Evolutionary conservation across 768 basidiomycete genomes (phyloP).

Genomic region (Coprinopsis cinerea): DNA sequence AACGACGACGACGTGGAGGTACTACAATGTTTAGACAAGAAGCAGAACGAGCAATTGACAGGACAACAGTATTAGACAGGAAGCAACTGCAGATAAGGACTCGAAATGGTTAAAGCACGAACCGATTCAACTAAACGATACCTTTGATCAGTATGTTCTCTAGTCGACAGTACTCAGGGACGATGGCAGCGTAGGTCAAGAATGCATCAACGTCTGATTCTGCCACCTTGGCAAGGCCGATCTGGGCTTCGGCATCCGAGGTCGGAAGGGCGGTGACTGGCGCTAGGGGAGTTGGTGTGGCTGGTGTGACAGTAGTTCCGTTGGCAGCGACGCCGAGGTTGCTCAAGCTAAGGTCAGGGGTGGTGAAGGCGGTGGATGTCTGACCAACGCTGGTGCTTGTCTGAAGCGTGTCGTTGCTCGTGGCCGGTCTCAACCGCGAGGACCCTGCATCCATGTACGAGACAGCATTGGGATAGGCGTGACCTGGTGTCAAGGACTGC

Average conservation of each 20-base stretch:
- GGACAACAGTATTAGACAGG: too few relatives aligned
- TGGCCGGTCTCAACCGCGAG: slow-evolving; percentile 49
- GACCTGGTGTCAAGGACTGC: slow-evolving; percentile 8
- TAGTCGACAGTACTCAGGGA: slow-evolving; percentile 76
- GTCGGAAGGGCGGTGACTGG: slow-evolving; percentile 72
- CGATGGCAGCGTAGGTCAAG: slow-evolving; percentile 79
- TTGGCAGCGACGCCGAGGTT: slow-evolving; percentile 25
- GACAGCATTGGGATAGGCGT: slow-evolving; percentile 30
- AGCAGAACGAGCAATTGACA: too few relatives aligned
- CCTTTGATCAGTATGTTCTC: slow-evolving; percentile 74
- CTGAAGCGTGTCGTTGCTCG: slow-evolving; percentile 31
- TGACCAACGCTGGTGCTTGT: slow-evolving; percentile 25
- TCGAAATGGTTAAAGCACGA: too few relatives aligned
- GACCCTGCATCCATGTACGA: slow-evolving; percentile 24
- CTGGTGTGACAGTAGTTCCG: slow-evolving; percentile 31
- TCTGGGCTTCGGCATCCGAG: slow-evolving; percentile 63
- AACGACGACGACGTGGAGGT: neutral
- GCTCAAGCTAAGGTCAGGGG: slow-evolving; percentile 48
- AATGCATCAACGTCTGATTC: slow-evolving; percentile 82
- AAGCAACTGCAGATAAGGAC: too few relatives aligned
- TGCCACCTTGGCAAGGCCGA: slow-evolving; percentile 76
- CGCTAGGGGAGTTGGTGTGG: slow-evolving; percentile 54
- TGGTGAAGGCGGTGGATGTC: slow-evolving; percentile 49
- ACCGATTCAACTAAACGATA: slow-evolving; percentile 39
- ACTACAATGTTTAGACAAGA: too few relatives aligned